These are phyloP conservation scores for Nevesoporus exiguus DNA, from an alignment of 768 basidiomycete species.

Conservation along the genomic window DNA sequence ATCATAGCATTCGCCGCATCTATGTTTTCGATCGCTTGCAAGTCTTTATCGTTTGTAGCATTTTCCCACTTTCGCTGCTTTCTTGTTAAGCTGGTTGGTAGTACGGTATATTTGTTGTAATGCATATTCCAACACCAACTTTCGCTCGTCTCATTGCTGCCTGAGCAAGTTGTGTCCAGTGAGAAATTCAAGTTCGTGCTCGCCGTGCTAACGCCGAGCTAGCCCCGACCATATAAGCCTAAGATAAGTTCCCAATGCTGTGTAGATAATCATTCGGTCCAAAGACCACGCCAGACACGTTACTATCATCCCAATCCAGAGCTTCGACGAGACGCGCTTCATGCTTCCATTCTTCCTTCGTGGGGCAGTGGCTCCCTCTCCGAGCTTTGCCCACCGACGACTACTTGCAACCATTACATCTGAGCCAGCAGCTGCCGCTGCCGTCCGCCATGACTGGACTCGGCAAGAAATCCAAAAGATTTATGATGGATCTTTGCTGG, in stretches of 20 bases:
- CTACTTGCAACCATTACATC: conserved; percentile 57
- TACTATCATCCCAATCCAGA: no score
- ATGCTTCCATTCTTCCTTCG: conserved; percentile 15
- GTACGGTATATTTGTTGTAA: conserved; percentile 33
- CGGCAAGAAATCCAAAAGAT: conserved; percentile 79
- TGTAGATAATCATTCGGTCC: background rate
- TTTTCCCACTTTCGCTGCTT: conserved; percentile 21
- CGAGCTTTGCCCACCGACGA: conserved; percentile 34
- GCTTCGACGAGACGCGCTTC: background rate
- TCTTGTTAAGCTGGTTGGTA: conserved; percentile 19
- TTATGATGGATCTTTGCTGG: conserved; percentile 82
- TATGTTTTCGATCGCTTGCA: conserved; percentile 21
- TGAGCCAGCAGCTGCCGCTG: conserved; percentile 2
- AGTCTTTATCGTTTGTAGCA: conserved; percentile 31
- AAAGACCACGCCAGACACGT: no score
- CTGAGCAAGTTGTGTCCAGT: background rate
- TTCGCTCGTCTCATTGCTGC: background rate
- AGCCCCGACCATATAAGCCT: background rate
- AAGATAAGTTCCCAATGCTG: no score
- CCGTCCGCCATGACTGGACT: conserved; percentile 64
- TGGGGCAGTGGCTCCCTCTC: conserved; percentile 6
- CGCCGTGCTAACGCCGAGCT: background rate
- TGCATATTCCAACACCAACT: conserved; percentile 9
- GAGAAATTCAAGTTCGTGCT: background rate
- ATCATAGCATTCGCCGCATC: conserved; percentile 30